Percentiles rank a stretch among this genome's conserved stretches.
Conservation (phyloP, 805 yeast species). For the Yamadazyma scolyti region DNA sequence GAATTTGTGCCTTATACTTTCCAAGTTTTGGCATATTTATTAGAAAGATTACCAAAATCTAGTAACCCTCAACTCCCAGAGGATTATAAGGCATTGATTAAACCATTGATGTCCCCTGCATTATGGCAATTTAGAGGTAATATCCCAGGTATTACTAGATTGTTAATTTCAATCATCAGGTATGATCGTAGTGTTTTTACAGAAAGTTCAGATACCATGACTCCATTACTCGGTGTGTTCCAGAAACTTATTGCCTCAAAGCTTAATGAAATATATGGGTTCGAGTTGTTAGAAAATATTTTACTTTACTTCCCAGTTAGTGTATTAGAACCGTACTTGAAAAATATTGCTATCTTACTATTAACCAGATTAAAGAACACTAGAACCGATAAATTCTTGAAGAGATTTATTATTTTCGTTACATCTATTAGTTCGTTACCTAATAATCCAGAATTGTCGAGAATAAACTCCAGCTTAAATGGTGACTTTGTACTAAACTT, state of each 20-base stretch:
- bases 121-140: constrained; percentile 94
- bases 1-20: constrained; percentile 93
- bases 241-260: constrained; percentile 88
- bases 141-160: constrained; percentile 85
- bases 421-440: constrained; percentile 43
- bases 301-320: constrained; percentile 52
- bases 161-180: constrained; percentile 62
- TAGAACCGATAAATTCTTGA: constrained; percentile 76
- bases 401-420: constrained; percentile 61
- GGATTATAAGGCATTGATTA: constrained; percentile 60
- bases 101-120: constrained; percentile 83
- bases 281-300: constrained; percentile 76
- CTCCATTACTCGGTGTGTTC: constrained; percentile 92
- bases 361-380: constrained; percentile 77
- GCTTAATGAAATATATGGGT: constrained; percentile 74
- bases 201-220: constrained; percentile 35
- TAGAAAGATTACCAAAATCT: constrained; percentile 55
- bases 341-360: constrained; percentile 71
- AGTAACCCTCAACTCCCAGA: constrained; percentile 48
- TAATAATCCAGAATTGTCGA: constrained; percentile 18
- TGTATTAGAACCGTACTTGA: constrained; percentile 50
- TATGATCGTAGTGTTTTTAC: constrained; percentile 43
- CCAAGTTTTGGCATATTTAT: constrained; percentile 78
- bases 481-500: constrained; percentile 54
- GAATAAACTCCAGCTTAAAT: constrained; percentile 22